Evolutionary conservation across 192 early-diverging fungal species (phyloP), one percentile per base, ranked within the genome.

Genomic region (Dissophora globulifera): DNA sequence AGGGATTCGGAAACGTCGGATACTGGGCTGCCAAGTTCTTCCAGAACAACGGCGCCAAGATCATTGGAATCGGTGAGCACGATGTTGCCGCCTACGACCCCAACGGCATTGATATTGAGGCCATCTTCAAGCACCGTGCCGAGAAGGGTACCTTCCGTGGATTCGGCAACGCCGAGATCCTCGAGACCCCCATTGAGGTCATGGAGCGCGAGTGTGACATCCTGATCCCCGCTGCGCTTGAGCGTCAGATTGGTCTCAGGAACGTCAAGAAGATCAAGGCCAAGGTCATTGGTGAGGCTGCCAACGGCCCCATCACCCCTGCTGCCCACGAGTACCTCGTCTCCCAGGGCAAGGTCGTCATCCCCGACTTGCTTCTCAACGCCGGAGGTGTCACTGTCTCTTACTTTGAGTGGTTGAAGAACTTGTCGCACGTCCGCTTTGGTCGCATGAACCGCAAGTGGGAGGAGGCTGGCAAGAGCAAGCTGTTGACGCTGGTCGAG

Each of bases 1-100:
- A 94, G 83, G 93, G 93, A 45, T 93, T 94, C 49, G 93, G 93
- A 62, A 94, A 94, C 58, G 93, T 94, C 56, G 93, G 93, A 40
- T 92, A 90, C 82, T 92, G 88, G 81, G 90, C 91, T 23, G 87
- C 91, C 48, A 91, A 92, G 70, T 94, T 93, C 84, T 93, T 94
- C 57, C 80, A 89, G 56, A 82, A 85, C 63, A 91, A 91, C 64
- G 91, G 93, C 56, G 93, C 93, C 51, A 91, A 90, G 69, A 78
- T 94, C 58, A 67, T 89, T 43, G 93, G 89, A 35, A 87, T 94
- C 43, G 86, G 86, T 46, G 93, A 93, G 58, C 85, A 83, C 53
- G 88, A 94, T 57, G 80, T 84, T 31, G 79, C 85, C n/a, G 88
- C 82, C 20, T 90, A 88, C 74, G 87, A 87, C 70, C 61, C 80